Evolutionary conservation across 805 yeast genomes (phyloP).

Genomic region (Helenozyma baotianmanensis): DNA sequence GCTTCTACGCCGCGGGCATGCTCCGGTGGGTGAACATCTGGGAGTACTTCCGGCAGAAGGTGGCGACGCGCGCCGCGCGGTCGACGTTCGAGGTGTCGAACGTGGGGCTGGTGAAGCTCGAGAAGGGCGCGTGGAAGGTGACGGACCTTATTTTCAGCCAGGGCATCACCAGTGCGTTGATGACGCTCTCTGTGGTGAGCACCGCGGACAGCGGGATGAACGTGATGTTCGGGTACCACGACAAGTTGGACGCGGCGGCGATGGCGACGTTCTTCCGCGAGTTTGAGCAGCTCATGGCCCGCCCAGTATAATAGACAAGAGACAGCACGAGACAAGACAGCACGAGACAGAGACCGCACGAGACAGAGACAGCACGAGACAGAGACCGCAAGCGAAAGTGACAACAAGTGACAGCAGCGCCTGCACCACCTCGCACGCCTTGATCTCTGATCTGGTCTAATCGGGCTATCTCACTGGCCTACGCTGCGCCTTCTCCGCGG

Average conservation of each 20-base stretch:
- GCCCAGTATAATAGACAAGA: too few relatives aligned
- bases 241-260: constrained; percentile 1
- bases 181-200: constrained; percentile 9
- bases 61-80: constrained; percentile 1
- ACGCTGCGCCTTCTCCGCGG: too few relatives aligned
- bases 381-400: too few relatives aligned
- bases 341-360: too few relatives aligned
- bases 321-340: too few relatives aligned
- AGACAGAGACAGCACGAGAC: too few relatives aligned
- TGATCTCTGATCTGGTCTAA: too few relatives aligned
- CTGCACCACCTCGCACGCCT: too few relatives aligned
- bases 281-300: too few relatives aligned
- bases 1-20: constrained; percentile 6
- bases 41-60: constrained; percentile 1
- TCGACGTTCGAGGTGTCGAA: constrained; percentile 13
- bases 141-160: constrained; percentile 10
- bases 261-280: too few relatives aligned
- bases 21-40: constrained; percentile 7
- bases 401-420: too few relatives aligned
- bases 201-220: constrained; percentile 13
- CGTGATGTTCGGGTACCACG: constrained; percentile 6
- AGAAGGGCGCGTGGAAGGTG: constrained; percentile 6
- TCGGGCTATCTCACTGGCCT: too few relatives aligned
- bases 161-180: constrained; percentile 8
- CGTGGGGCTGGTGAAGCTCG: constrained; percentile 5